Conservation (phyloP, 2,329 filamentous ascomycete genomes). For the Fusarium buharicum region DNA sequence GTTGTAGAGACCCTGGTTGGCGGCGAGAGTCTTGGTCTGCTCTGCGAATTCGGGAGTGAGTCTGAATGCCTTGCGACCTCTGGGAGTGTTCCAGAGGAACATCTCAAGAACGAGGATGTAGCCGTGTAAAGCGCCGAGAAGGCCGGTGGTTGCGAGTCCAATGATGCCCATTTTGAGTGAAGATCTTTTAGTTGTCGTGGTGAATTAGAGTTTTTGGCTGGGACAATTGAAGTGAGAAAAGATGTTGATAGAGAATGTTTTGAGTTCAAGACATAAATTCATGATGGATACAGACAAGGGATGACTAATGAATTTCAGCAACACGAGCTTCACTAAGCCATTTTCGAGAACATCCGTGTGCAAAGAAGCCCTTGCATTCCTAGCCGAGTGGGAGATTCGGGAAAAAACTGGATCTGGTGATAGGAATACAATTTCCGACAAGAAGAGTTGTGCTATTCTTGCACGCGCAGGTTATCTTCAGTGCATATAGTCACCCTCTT, state of each 20-base stretch:
- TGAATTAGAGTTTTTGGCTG: background rate
- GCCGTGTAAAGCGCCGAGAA: slow-evolving; percentile 56
- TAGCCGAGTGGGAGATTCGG: background rate
- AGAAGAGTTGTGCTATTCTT: background rate
- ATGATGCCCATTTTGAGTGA: slow-evolving; percentile 48
- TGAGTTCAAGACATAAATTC: background rate
- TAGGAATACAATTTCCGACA: background rate
- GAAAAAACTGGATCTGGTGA: slow-evolving; percentile 7
- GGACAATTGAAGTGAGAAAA: background rate
- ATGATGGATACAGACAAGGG: slow-evolving; percentile 4
- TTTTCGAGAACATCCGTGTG: slow-evolving; percentile 7
- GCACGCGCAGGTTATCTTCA: too few relatives aligned
- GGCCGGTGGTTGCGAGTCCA: slow-evolving; percentile 50
- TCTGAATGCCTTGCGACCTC: slow-evolving; percentile 57
- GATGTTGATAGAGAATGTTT: background rate
- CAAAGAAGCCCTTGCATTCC: slow-evolving; percentile 11
- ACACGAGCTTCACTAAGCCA: slow-evolving; percentile 4
- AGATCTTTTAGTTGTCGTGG: background rate
- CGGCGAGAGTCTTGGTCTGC: slow-evolving; percentile 57
- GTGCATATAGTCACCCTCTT: too few relatives aligned
- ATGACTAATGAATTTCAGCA: slow-evolving; percentile 10
- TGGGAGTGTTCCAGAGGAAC: slow-evolving; percentile 61
- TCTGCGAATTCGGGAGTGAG: slow-evolving; percentile 58
- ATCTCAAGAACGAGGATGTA: slow-evolving; percentile 63
- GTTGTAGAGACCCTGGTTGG: slow-evolving; percentile 65